Evolutionary conservation across 352 stramenopile genomes (phyloP), one percentile per base, ranked within the genome.

Genomic region (Thalassiosira ordinaria): DNA sequence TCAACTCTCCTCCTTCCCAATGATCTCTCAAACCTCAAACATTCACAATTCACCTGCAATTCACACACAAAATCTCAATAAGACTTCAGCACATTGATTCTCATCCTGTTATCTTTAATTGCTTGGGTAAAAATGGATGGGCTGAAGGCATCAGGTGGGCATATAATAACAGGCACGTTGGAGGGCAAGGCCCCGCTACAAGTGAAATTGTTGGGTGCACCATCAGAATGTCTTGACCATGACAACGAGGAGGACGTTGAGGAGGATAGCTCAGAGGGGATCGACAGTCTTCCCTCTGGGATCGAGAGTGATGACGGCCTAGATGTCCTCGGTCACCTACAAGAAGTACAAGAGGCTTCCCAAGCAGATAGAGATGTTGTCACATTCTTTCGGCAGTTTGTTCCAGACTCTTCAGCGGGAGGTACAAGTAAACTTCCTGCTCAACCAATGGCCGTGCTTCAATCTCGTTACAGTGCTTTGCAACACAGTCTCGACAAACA

Each of bases 401-500:
- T 53, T 60, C 33, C 64, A 3, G 1, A 64, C 47, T 31, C 55
- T 49, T 49, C 55, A 9, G n/a, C 59, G 13, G 14, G 3, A 27
- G 3, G 1, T 55, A 6, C 3, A 13, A 37, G 5, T 35, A 33
- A 24, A 7, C 1, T 37, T 35, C 51, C 37, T 20, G 33, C 60
- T 5, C 72, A 80, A 35, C 72, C 72, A 33, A 74, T 59, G 0
- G 27, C 52, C 6, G 33, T 70, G 13, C 35, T 75, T 33, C 72
- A 80, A 69, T 31, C 56, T 22, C 39, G 44, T 14, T 80, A 75
- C 16, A 27, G 39, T 46, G 46, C 35, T 18, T 5, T 74, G 1
- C 72, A 70, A 63, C 39, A 74, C 26, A 5, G 59, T 60, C 18
- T 39, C 18, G 27, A 69, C 11, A 75, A 75, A 31, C 65, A 77